Base-by-base conservation (phyloP, 495 filamentous ascomycete species). In the Xylaria curta region DNA sequence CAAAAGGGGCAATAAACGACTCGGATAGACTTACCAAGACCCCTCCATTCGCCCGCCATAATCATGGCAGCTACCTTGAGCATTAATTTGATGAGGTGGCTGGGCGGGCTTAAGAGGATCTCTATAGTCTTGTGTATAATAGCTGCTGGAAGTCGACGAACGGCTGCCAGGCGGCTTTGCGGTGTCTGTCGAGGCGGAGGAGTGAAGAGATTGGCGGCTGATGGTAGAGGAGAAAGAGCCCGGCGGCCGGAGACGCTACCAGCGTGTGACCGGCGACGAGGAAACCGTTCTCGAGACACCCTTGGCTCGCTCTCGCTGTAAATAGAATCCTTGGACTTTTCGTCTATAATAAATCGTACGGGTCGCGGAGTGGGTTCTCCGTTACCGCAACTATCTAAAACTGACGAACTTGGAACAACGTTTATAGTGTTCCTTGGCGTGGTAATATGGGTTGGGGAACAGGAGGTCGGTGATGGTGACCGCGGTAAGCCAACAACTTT, bases 11-110 rank as follows among this genome's bases (percentile, higher is more conserved):
- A 8, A 38, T 38, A 38, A 38, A 38, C 8, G 1, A 38, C 36
- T 38, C 36, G 6, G 36, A 38, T 7, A 7, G 6, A 38, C 36
- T 38, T 38, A 38, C 36, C 36, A 38, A 87, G 60, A 21, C 86
- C 87, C 42, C 82, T 78, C 85, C 86, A 87, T 72, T 88, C 87
- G 5, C 90, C 92, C 26, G 90, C 87, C 0, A 89, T 86, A 72
- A 97, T 92, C 47, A 87, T 88, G 0, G 92, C 89, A 3, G 94
- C 93, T 38, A 97, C 92, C 63, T 89, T 89, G 9, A 97, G 85
- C 84, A 97, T 92, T 51, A 96, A 81, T 9, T 89, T 85, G 46
- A 97, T 85, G 9, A 97, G 85, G 70, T 93, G 88, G 28, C 90
- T 86, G 0, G 94, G 93, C 9, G 94, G 93, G 0, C 91, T 87